Conservation (phyloP, 2,329 filamentous ascomycete genomes). For the Mycosphaerelloides madeirae region DNA sequence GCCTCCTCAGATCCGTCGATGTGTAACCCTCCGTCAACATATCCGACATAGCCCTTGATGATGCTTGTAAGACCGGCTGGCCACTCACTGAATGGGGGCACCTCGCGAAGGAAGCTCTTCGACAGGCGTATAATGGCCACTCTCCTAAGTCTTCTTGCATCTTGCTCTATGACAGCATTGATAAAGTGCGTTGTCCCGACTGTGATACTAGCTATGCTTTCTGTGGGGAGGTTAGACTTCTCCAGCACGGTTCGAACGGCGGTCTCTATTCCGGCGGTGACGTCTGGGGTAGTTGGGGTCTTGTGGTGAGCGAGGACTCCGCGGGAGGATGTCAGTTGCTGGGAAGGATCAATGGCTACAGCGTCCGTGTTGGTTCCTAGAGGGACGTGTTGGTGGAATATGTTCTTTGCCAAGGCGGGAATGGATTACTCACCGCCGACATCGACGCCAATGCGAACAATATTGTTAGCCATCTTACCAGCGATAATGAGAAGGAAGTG, state of each 20-base stretch:
- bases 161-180: constrained; percentile 32
- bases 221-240: constrained; percentile 29
- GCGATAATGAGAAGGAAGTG: neutral
- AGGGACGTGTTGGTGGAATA: no score
- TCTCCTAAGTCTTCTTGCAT: constrained; percentile 45
- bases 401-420: no score
- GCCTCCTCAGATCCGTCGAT: constrained; percentile 42
- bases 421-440: constrained; percentile 1
- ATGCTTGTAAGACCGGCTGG: constrained; percentile 29
- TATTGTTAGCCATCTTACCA: constrained; percentile 7
- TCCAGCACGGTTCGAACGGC: constrained; percentile 36
- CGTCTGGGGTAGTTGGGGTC: constrained; percentile 39
- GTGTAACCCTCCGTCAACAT: constrained; percentile 48
- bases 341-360: constrained; percentile 29
- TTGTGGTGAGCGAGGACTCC: constrained; percentile 34
- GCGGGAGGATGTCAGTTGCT: constrained; percentile 22
- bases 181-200: constrained; percentile 48
- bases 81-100: constrained; percentile 30
- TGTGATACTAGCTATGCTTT: constrained; percentile 40
- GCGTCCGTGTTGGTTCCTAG: constrained; percentile 34
- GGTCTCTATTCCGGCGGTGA: constrained; percentile 39
- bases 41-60: constrained; percentile 32
- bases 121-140: constrained; percentile 49
- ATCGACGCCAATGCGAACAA: constrained; percentile 38
- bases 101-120: constrained; percentile 29